A percentile compares a stretch with the other conserved stretches of the same genome.
Evolutionary conservation across 1,284 basidiomycete genomes (phyloP).

Genomic region (Gastroboletus turbinatus): DNA sequence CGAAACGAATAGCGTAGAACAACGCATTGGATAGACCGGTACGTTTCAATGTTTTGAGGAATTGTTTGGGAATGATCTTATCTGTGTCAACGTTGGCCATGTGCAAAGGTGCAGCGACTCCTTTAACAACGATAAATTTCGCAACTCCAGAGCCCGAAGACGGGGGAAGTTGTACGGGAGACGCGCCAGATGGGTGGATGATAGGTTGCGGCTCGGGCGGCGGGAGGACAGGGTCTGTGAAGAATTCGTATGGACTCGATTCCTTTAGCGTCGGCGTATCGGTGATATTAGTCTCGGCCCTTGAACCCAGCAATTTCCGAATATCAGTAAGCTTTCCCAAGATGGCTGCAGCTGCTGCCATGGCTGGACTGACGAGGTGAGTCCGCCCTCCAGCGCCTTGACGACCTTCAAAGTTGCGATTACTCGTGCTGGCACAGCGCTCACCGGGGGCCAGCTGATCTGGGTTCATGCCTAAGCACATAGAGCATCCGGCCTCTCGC

Average conservation of each 20-base stretch:
- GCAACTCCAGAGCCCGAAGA: slow-evolving; percentile 63
- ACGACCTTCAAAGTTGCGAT: slow-evolving; percentile 94
- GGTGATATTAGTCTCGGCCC: slow-evolving; percentile 44
- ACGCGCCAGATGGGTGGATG: slow-evolving; percentile 34
- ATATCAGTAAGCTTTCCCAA: slow-evolving; percentile 89
- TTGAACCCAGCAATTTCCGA: slow-evolving; percentile 70
- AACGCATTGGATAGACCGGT: slow-evolving; percentile 90
- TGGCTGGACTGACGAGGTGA: slow-evolving; percentile 91
- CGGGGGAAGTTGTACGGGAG: slow-evolving; percentile 45
- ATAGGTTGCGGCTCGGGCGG: slow-evolving; percentile 56
- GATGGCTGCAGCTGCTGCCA: slow-evolving; percentile 94
- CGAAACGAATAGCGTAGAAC: slow-evolving; percentile 83
- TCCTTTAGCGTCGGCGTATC: slow-evolving; percentile 63
- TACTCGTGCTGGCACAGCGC: slow-evolving; percentile 94
- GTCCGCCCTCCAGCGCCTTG: slow-evolving; percentile 82
- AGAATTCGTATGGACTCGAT: slow-evolving; percentile 69
- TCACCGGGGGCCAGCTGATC: slow-evolving; percentile 90
- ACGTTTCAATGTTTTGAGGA: slow-evolving; percentile 92
- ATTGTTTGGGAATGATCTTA: slow-evolving; percentile 96
- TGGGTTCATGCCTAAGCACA: slow-evolving; percentile 98
- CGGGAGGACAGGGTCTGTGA: slow-evolving; percentile 72
- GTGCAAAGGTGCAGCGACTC: slow-evolving; percentile 86
- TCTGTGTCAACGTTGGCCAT: slow-evolving; percentile 96
- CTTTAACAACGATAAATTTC: slow-evolving; percentile 82
- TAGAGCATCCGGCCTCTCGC: slow-evolving; percentile 97